Base-by-base conservation (phyloP, 1,139 yeast genomes). In the Entelexis paramagnoliae region DNA sequence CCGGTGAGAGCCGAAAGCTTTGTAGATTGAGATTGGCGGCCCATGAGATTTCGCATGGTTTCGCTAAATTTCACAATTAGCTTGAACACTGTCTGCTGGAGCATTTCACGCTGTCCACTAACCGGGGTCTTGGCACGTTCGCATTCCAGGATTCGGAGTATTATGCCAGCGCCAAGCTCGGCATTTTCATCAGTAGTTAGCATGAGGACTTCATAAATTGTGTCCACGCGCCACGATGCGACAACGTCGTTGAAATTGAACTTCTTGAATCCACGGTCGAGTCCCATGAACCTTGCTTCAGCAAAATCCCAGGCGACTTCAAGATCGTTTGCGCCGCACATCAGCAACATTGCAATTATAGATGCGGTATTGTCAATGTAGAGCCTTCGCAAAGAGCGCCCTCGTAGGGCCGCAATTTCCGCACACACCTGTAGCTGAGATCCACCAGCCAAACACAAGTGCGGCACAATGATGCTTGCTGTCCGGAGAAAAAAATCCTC, bases 1-100 rank as follows among this genome's bases (percentile, higher is more conserved):
- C 95, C 96, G 50, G 78, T 71, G 9, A 91, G 73, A 1, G 94
- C 83, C 43, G 80, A 76, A 1, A 81, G 69, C 62, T 86, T 86
- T 52, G 85, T 89, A 51, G 81, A 71, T 59, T 76, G 81, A 0
- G 95, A 85, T 40, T 80, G 80, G 47, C 77, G 74, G 0, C 91
- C 93, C 56, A 76, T 77, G 16, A 77, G 75, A 55, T 83, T 88
- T 61, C 87, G 83, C 30, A 89, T 79, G 30, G 81, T 79, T 56
- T 84, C 88, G 9, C 95, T 82, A 59, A 89, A 84, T 46, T 78
- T 75, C 55, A 82, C 94, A 2, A 87, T 82, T 32, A 91, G 72
- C 53, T 93, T 95, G 41, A 89, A 70, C 3, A 88, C 80, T 59
- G 55, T 55, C 40, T 55, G 58, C 36, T 55, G 58, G n/a, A 54